Evolutionary conservation across 2,329 filamentous ascomycete genomes (phyloP), one percentile per base, ranked within the genome.

Genomic region (Pseudogymnoascus sp.): DNA sequence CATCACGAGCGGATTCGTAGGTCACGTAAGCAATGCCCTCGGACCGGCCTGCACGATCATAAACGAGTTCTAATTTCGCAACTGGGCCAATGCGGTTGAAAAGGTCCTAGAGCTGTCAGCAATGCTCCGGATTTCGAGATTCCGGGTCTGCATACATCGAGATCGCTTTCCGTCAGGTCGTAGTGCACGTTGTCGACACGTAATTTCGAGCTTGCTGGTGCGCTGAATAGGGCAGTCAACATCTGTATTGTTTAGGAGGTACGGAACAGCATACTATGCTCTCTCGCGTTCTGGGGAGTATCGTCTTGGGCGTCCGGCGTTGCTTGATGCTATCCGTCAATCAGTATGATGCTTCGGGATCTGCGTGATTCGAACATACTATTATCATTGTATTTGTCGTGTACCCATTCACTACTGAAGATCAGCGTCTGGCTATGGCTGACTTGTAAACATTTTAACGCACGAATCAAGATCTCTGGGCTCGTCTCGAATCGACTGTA

Each of bases 181-280:
- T 96, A 97, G 75, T 97, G 93, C 63, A 97, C 79, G 73, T 96
- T 96, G 65, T 96, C 91, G 65, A 96, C 88, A 67, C 88, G 88
- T 67, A 97, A 76, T 76, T 91, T 93, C 52, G 87, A 81, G 68
- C 87, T 86, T 63, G 78, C 77, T 31, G 77, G 72, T 37, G 83
- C 80, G 70, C 84, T 84, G 67, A 31, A 55, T 33, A 55, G 11
- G 18, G 18, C 28, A 55, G 49, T 55, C 35, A 28, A 52, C 25
- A 14, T 21, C 11, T 62, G 69, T 58, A 61, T 25, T 59, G 21
- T 62, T 14, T 31, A 12, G 11, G n/a, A 33, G 21, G 35, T 61
- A 18, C 14, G 25, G 58, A 31, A 8, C 8, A 7, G 55, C 70
- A 58, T 67, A 73, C 71, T 70, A 69, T 38, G 65, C 64, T 61